Evolutionary conservation across 495 filamentous ascomycete genomes (phyloP), one percentile per base, ranked within the genome.

Genomic region (Aspergillus homomorphus): DNA sequence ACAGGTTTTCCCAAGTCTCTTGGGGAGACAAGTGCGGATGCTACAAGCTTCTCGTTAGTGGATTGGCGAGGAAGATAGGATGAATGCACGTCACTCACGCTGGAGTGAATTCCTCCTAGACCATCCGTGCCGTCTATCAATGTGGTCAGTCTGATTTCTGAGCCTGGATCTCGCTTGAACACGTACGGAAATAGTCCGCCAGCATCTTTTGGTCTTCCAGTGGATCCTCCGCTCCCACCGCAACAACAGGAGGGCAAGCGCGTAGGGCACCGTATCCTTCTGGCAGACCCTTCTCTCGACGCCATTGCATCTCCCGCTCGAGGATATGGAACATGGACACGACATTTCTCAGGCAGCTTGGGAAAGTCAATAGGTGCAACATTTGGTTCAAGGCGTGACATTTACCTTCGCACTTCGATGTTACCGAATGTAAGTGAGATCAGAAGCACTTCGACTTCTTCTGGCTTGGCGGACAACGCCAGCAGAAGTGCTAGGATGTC

Each of bases 401-500:
- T 60, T 53, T 70, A 88, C 87, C 82, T 89, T 59, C 90, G 82
- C 19, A 96, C 84, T 61, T 90, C 84, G 38, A 96, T 86, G 64
- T 99, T 99, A 26, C 94, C 94, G 70, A 92, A 96, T 0, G 90
- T 96, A 45, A 97, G 80, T 0, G 92, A 96, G 38, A 99, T 85
- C 58, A 99, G 77, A n/a, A 89, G 71, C 22, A 98, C 78, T 66
- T 98, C 90, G 18, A 98, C 78, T 60, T 97, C 93, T 61, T 96
- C 88, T 0, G 88, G 80, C n/a, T 79, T 82, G 19, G 91, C 86
- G 16, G 90, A 87, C 53, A 97, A 82, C 7, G 94, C 93, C 9
- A 98, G 83, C 50, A 98, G 77, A 62, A 90, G 72, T 8, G 91
- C 95, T 42, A 97, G 79, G 51, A 95, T 81, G 79, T 99, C 94